Evolutionary conservation across 108 stramenopile genomes (phyloP), one percentile per base, ranked within the genome.

Genomic region (Skeletonema tropicum): DNA sequence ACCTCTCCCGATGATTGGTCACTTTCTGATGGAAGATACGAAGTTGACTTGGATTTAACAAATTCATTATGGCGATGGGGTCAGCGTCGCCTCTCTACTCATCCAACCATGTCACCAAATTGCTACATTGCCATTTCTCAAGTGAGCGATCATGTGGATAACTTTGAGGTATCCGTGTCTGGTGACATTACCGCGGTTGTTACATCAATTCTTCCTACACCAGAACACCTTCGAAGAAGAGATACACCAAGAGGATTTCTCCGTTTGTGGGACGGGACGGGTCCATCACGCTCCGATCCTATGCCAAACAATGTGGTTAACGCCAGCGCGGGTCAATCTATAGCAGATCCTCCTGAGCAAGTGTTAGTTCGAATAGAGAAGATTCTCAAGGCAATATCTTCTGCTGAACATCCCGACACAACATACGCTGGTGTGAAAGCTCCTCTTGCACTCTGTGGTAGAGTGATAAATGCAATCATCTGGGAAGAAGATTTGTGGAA

Each of bases 211-310:
- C 69, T 88, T 70, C 83, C 81, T 0, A 48, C 41, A 36, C 80
- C 83, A 0, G 42, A 67, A 15, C 71, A 84, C 36, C 64, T 80
- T 30, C 70, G 77, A n/a, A 33, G 63, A 35, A 39, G 82, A 21
- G 76, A 79, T 41, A 77, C 80, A 25, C 65, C 76, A 10, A 74
- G 77, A 59, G 94, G 90, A 32, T 90, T 85, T 55, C 74, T 96
- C 64, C 85, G 94, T 31, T 76, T 96, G 21, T 96, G 94, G 94
- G 94, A 96, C 83, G 94, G 94, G 38, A 89, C 94, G 8, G 94
- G 94, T 39, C 68, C 74, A 23, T 71, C 92, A 19, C 63, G 49
- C n/a, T 89, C 90, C 25, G 94, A 93, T 76, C 86, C 86, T 4
- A 55, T 55, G 21, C 52, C 52, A 8, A 6, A 55, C 15, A 55